Evolutionary conservation across 2,329 filamentous ascomycete species (phyloP).

Genomic region (Sporothrix protearum): DNA sequence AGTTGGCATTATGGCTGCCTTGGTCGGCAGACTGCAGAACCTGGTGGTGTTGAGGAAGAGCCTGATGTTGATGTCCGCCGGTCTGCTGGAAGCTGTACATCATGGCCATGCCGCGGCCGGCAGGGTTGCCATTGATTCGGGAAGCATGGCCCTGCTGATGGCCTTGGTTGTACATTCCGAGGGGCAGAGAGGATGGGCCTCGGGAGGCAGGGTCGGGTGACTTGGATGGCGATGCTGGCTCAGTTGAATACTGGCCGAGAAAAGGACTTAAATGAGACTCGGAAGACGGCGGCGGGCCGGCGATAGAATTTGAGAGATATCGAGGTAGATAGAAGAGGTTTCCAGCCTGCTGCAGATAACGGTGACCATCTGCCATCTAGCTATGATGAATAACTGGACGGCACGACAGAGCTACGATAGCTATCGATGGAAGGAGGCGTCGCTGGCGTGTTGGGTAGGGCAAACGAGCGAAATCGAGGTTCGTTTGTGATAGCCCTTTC

Average conservation of each 20-base stretch:
- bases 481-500: slow-evolving; percentile 8
- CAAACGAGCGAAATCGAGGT: not conserved
- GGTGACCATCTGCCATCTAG: slow-evolving; percentile 69
- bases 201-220: slow-evolving; percentile 34
- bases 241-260: slow-evolving; percentile 36
- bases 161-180: slow-evolving; percentile 70
- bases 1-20: slow-evolving; percentile 51
- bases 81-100: slow-evolving; percentile 68
- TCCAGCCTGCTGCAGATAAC: slow-evolving; percentile 57
- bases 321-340: slow-evolving; percentile 57
- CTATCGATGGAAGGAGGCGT: not conserved
- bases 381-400: slow-evolving; percentile 33
- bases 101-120: slow-evolving; percentile 58
- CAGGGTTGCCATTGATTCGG: slow-evolving; percentile 69
- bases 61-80: slow-evolving; percentile 58
- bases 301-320: slow-evolving; percentile 43
- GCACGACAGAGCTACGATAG: not conserved
- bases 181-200: slow-evolving; percentile 32
- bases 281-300: slow-evolving; percentile 33
- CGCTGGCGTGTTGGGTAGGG: not conserved
- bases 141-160: slow-evolving; percentile 70
- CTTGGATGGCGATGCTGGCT: slow-evolving; percentile 33
- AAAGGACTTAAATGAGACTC: slow-evolving; percentile 36
- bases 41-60: slow-evolving; percentile 62
- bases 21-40: slow-evolving; percentile 56